A percentile compares a stretch with the other conserved stretches of the same genome.
Conservation (phyloP, 768 basidiomycete species). For the Termitomyces titanicus region DNA sequence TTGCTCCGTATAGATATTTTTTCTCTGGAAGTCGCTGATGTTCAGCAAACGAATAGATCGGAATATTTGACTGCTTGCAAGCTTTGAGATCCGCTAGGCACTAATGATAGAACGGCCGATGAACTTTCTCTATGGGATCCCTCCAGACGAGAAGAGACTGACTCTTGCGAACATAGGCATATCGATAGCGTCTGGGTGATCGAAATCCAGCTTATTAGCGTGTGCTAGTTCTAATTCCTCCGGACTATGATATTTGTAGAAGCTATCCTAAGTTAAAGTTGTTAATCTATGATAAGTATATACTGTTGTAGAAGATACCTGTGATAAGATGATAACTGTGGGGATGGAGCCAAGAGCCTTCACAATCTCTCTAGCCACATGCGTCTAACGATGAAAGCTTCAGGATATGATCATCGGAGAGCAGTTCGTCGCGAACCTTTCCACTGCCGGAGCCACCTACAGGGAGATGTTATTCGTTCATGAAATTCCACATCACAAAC, state of each 20-base stretch:
- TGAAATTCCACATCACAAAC: neutral
- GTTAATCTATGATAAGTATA: neutral
- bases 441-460: constrained; percentile 84
- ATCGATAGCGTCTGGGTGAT: constrained; percentile 92
- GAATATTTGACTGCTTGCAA: constrained; percentile 83
- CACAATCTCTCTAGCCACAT: constrained; percentile 82
- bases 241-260: constrained; percentile 78
- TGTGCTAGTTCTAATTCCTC: constrained; percentile 86
- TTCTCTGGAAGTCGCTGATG: constrained; percentile 80
- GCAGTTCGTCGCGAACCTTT: constrained; percentile 47
- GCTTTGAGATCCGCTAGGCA: constrained; percentile 84
- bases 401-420: neutral
- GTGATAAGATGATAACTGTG: constrained; percentile 87
- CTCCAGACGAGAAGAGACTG: constrained; percentile 17
- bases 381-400: constrained; percentile 48
- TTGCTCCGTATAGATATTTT: constrained; percentile 90
- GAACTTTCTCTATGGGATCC: neutral
- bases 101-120: constrained; percentile 30
- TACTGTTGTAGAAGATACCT: constrained; percentile 38
- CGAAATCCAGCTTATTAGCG: constrained; percentile 77
- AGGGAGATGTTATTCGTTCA: neutral
- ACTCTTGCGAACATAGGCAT: constrained; percentile 82
- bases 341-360: constrained; percentile 79
- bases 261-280: constrained; percentile 71
- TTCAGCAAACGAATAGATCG: constrained; percentile 89